Evolutionary conservation across 345 rosid species (phyloP).

Genomic region (Pelargonium nanum): DNA sequence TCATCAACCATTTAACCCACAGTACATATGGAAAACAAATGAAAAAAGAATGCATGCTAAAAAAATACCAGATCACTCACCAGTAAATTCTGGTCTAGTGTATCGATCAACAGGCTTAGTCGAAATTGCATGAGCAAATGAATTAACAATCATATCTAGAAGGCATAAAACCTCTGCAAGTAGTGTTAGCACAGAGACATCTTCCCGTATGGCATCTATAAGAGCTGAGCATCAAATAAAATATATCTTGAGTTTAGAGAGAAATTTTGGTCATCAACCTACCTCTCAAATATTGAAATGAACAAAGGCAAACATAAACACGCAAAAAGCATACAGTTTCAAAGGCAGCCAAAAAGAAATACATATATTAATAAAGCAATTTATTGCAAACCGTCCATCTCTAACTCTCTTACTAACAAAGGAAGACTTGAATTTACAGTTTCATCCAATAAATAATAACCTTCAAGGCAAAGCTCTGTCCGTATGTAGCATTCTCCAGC

Average conservation of each 20-base stretch:
- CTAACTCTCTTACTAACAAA: too few species aligned
- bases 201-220: slow-evolving; percentile 68
- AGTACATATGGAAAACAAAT: background rate
- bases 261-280: background rate
- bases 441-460: too few species aligned
- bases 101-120: slow-evolving; percentile 79
- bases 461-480: slow-evolving; percentile 93
- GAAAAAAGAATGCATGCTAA: background rate
- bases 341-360: background rate
- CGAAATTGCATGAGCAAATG: slow-evolving; percentile 83
- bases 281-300: background rate
- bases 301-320: background rate
- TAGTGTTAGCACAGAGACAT: slow-evolving; percentile 63
- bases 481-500: slow-evolving; percentile 84
- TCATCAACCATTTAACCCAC: slow-evolving; percentile 11
- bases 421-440: too few species aligned
- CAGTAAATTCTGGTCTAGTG: slow-evolving; percentile 74
- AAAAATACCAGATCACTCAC: slow-evolving; percentile 25
- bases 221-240: slow-evolving; percentile 44
- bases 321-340: background rate
- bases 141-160: slow-evolving; percentile 88
- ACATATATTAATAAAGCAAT: too few species aligned
- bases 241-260: slow-evolving; percentile 1
- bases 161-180: slow-evolving; percentile 93
- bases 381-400: too few species aligned